These are phyloP conservation scores for Alternaria angustiovoidea DNA, from an alignment of 2,329 filamentous ascomycete species.

Conservation along the genomic window DNA sequence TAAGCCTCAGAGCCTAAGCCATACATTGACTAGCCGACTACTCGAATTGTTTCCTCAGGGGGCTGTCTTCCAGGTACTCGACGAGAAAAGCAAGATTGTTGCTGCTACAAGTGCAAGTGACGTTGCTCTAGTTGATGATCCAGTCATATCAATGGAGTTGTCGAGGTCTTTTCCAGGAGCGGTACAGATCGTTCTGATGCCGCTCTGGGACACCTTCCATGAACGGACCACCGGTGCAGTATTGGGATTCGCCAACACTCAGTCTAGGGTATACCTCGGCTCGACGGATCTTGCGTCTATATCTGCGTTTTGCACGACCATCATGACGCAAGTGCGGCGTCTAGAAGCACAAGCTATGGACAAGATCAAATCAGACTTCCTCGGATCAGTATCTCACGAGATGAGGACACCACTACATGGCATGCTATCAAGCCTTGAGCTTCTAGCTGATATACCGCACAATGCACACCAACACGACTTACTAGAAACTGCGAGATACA, in stretches of 20 bases:
- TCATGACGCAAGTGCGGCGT: slow-evolving; percentile 16
- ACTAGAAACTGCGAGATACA: slow-evolving; percentile 11
- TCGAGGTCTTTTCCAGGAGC: slow-evolving; percentile 3
- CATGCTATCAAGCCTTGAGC: slow-evolving; percentile 11
- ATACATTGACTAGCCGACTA: not conserved
- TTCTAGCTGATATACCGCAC: slow-evolving; percentile 9
- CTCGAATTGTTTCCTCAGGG: slow-evolving; percentile 9
- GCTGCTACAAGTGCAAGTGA: slow-evolving; percentile 8
- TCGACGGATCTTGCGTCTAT: slow-evolving; percentile 14
- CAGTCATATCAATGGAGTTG: slow-evolving; percentile 2
- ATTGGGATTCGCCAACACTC: slow-evolving; percentile 11
- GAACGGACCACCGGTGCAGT: slow-evolving; percentile 15
- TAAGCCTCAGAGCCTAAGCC: not conserved
- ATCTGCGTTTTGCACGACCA: slow-evolving; percentile 15
- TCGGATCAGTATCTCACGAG: slow-evolving; percentile 15
- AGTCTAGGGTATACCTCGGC: slow-evolving; percentile 10
- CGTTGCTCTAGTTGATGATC: slow-evolving; percentile 1
- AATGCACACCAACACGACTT: slow-evolving; percentile 11
- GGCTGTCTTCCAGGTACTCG: slow-evolving; percentile 9
- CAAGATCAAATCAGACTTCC: slow-evolving; percentile 15
- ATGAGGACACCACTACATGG: slow-evolving; percentile 17
- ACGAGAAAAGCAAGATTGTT: slow-evolving; percentile 2
- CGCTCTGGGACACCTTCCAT: slow-evolving; percentile 13
- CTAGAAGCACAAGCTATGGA: slow-evolving; percentile 17
- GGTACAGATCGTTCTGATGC: slow-evolving; percentile 11